Conservation (phyloP, 73 alveolate species). For the Symbiodinium pilosum region DNA sequence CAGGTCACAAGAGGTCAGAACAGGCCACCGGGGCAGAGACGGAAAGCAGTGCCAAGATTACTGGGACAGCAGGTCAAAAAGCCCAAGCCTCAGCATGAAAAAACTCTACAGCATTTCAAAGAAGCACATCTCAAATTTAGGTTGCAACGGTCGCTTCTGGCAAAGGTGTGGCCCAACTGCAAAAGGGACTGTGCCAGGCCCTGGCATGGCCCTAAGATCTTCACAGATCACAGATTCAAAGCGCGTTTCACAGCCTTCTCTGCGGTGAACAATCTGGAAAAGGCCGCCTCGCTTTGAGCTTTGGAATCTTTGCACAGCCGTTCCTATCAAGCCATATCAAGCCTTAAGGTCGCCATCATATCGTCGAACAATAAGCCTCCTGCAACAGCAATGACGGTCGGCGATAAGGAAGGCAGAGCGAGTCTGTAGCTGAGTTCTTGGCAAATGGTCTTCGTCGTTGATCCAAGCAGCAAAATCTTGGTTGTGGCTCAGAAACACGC, state of each 20-base stretch:
- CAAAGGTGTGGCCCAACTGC: conserved; percentile 27
- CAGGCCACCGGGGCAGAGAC: neutral
- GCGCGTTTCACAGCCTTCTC: neutral
- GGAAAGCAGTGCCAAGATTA: conserved; percentile 55
- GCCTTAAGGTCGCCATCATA: conserved; percentile 13
- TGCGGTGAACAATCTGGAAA: neutral
- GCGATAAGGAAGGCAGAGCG: neutral
- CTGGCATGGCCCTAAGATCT: neutral
- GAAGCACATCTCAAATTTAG: neutral
- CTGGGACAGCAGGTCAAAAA: conserved; percentile 68
- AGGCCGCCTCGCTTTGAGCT: neutral
- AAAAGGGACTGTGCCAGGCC: neutral
- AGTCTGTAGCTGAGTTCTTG: neutral
- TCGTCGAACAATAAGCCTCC: conserved; percentile 11
- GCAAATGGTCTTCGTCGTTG: conserved; percentile 71
- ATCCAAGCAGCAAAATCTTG: conserved; percentile 52
- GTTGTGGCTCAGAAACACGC: conserved; percentile 52
- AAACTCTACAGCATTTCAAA: too few species aligned
- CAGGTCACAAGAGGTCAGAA: neutral
- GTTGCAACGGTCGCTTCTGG: conserved; percentile 17
- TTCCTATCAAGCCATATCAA: neutral
- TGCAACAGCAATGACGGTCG: neutral
- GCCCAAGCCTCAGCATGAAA: conserved; percentile 29
- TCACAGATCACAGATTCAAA: neutral
- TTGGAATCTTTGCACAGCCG: neutral